These are phyloP conservation scores for Leucosporidium yakuticum DNA, from an alignment of 768 basidiomycete species.

Conservation along the genomic window DNA sequence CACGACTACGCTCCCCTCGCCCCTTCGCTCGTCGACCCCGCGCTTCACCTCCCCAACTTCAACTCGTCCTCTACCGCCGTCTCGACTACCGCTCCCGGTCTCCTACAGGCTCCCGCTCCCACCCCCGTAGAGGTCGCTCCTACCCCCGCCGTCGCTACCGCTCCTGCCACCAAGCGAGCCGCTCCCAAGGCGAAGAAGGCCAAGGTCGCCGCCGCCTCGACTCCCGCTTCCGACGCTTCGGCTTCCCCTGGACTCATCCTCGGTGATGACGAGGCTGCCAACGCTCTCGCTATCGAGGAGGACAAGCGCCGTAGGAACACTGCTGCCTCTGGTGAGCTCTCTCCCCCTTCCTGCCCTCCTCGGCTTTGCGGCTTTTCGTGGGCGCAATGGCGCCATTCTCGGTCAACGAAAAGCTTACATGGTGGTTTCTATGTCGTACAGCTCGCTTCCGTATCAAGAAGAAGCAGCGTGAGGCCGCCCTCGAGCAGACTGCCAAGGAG, in stretches of 20 bases:
- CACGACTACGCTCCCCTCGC: slow-evolving; percentile 1
- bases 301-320: slow-evolving; percentile 93
- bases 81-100: slow-evolving; percentile 8
- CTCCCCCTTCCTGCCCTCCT: not conserved
- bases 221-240: slow-evolving; percentile 1
- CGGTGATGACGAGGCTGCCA: slow-evolving; percentile 24
- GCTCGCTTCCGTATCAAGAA: slow-evolving; percentile 89
- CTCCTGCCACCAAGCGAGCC: slow-evolving; percentile 48
- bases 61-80: not conserved
- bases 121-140: slow-evolving; percentile 39
- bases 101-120: slow-evolving; percentile 6
- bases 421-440: not conserved
- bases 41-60: slow-evolving; percentile 23
- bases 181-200: slow-evolving; percentile 18
- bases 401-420: no score
- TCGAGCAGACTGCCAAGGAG: slow-evolving; percentile 79
- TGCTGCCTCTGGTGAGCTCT: slow-evolving; percentile 60
- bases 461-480: slow-evolving; percentile 86
- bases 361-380: not conserved
- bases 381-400: not conserved
- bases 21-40: slow-evolving; percentile 28
- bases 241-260: not conserved
- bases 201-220: slow-evolving; percentile 2
- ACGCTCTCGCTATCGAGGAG: slow-evolving; percentile 56
- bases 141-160: slow-evolving; percentile 51